Evolutionary conservation across 2,329 filamentous ascomycete species (phyloP).

Genomic region (Setomelanomma holmii): DNA sequence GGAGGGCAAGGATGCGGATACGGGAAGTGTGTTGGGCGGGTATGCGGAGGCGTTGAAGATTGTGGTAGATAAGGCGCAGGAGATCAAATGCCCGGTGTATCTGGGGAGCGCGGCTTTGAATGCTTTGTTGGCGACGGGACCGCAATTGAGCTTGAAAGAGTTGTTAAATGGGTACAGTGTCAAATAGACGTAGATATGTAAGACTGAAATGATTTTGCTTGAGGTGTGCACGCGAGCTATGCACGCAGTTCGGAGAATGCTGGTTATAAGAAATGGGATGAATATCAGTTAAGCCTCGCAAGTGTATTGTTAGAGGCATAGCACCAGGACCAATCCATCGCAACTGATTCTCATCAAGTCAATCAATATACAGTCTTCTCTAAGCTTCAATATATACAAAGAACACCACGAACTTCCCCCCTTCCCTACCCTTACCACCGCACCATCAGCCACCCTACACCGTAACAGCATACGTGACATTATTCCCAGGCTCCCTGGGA

Average conservation of each 20-base stretch:
- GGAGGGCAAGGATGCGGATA: conserved; percentile 33
- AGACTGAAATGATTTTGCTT: too few species aligned
- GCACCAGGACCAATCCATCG: not conserved
- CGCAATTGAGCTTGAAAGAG: conserved; percentile 23
- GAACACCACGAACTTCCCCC: not conserved
- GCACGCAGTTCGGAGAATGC: too few species aligned
- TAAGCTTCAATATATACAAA: conserved; percentile 6
- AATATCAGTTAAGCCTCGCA: too few species aligned
- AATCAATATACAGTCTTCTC: conserved; percentile 3
- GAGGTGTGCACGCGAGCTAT: too few species aligned
- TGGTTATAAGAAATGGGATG: too few species aligned
- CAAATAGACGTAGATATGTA: not conserved
- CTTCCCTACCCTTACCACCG: conserved; percentile 14
- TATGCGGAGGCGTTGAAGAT: conserved; percentile 34
- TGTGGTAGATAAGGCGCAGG: conserved; percentile 43
- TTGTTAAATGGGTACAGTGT: conserved; percentile 34
- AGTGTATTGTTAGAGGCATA: too few species aligned
- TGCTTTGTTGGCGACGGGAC: conserved; percentile 36
- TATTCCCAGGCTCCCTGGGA: conserved; percentile 59
- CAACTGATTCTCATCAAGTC: too few species aligned
- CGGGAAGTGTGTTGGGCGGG: conserved; percentile 21
- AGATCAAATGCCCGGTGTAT: conserved; percentile 44
- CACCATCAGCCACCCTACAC: conserved; percentile 25
- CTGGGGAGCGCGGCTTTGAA: conserved; percentile 44
- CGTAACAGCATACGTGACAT: conserved; percentile 57